These are phyloP conservation scores for Testicularia cyperi DNA, from an alignment of 1,284 basidiomycete genomes.

Conservation along the genomic window DNA sequence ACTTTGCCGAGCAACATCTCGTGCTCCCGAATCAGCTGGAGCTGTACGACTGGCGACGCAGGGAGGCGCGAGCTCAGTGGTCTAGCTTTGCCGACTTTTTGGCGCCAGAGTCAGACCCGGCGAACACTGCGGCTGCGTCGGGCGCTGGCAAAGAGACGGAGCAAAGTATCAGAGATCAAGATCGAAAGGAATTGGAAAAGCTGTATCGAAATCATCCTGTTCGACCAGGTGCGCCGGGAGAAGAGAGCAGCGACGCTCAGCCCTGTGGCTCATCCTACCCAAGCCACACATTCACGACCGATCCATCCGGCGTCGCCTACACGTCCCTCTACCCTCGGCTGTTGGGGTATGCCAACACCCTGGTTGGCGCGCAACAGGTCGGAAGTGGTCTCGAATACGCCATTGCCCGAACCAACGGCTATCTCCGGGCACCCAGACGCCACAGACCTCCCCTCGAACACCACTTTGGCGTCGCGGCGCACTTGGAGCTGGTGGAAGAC, in stretches of 20 bases:
- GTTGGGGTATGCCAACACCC: slow-evolving; percentile 19
- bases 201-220: slow-evolving; percentile 12
- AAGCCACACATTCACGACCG: slow-evolving; percentile 16
- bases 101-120: no score
- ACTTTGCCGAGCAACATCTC: slow-evolving; percentile 69
- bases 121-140: no score
- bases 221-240: not conserved
- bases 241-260: no score
- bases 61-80: slow-evolving; percentile 16
- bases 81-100: slow-evolving; percentile 21
- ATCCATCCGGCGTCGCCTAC: slow-evolving; percentile 15
- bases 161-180: no score
- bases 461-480: slow-evolving; percentile 18
- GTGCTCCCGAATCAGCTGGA: slow-evolving; percentile 29
- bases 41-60: slow-evolving; percentile 23
- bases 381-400: no score
- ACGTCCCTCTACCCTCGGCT: slow-evolving; percentile 15
- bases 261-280: slow-evolving; percentile 3
- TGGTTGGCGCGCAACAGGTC: no score
- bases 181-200: no score
- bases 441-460: slow-evolving; percentile 7
- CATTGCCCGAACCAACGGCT: no score
- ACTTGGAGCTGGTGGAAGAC: slow-evolving; percentile 20
- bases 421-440: no score
- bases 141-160: no score